Evolutionary conservation across 129 eudicot genomes (phyloP).

Genomic region (Logfia minima): DNA sequence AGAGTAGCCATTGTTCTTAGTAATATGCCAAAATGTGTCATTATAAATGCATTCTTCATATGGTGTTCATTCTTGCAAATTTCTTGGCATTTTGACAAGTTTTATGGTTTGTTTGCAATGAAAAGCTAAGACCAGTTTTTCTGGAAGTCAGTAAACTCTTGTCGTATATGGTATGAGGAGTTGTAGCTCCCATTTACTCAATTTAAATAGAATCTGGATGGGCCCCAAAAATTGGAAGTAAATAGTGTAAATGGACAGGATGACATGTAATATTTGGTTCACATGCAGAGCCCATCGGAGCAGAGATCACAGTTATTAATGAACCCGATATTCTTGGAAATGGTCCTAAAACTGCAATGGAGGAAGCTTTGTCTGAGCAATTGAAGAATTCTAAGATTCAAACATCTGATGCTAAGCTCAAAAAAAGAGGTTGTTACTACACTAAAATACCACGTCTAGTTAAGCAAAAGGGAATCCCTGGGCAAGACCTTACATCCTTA

Average conservation of each 20-base stretch:
- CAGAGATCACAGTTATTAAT: constrained; percentile 68
- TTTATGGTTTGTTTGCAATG: background rate
- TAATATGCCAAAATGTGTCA: background rate
- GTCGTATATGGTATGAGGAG: background rate
- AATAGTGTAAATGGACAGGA: constrained; percentile 15
- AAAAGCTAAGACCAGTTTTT: background rate
- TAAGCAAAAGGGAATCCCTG: constrained; percentile 67
- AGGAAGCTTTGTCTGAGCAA: constrained; percentile 71
- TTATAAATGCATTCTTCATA: too few species aligned
- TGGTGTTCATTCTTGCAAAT: too few species aligned
- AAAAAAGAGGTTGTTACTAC: constrained; percentile 68
- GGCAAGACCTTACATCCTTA: constrained; percentile 73
- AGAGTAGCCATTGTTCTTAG: background rate
- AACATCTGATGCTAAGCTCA: constrained; percentile 33
- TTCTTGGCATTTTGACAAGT: background rate
- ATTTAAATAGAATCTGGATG: background rate
- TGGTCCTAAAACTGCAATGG: constrained; percentile 54
- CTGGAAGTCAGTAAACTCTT: background rate
- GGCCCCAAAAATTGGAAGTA: constrained; percentile 7
- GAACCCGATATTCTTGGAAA: constrained; percentile 57
- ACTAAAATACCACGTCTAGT: constrained; percentile 75
- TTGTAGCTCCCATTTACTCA: constrained; percentile 2
- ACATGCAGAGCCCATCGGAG: constrained; percentile 85
- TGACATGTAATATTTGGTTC: constrained; percentile 10
- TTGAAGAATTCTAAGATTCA: constrained; percentile 54